A percentile compares a stretch with the other conserved stretches of the same genome.
Evolutionary conservation across 495 filamentous ascomycete genomes (phyloP).

Genomic region (Penicillium desertorum): DNA sequence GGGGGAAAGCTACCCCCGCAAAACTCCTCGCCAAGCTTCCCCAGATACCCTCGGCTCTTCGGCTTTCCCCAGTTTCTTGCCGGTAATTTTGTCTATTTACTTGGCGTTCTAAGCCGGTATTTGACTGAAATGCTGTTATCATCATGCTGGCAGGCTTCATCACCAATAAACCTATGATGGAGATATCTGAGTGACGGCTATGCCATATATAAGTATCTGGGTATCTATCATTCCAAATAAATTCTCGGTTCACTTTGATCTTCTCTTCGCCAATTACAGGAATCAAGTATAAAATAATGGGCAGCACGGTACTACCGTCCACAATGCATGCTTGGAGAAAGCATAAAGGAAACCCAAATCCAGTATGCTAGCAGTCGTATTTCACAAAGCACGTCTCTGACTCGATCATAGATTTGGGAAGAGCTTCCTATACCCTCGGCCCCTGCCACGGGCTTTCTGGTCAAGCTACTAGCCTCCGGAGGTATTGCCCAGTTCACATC

Average conservation of each 20-base stretch:
- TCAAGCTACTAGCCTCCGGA: constrained; percentile 24
- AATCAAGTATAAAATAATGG: neutral
- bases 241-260: no score
- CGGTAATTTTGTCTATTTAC: neutral
- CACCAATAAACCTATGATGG: no score
- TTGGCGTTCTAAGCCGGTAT: neutral
- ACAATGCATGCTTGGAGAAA: constrained; percentile 28
- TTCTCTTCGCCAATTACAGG: neutral
- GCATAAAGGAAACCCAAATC: constrained; percentile 22
- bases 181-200: no score
- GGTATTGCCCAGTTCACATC: constrained; percentile 1
- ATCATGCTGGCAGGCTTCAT: neutral
- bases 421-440: constrained; percentile 16
- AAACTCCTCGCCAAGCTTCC: neutral
- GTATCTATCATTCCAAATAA: neutral
- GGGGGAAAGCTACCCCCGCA: constrained; percentile 3
- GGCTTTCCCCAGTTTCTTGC: neutral
- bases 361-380: constrained; percentile 9
- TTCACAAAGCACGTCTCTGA: neutral
- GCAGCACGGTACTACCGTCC: neutral
- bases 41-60: constrained; percentile 1
- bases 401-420: constrained; percentile 19
- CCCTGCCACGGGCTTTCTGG: constrained; percentile 15
- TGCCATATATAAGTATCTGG: neutral
- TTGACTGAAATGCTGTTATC: neutral